Percentiles rank a stretch among this genome's conserved stretches.
phyloP scores from a whole-genome alignment of 163 green algal species.

The Scenedesmus sp. region DNA sequence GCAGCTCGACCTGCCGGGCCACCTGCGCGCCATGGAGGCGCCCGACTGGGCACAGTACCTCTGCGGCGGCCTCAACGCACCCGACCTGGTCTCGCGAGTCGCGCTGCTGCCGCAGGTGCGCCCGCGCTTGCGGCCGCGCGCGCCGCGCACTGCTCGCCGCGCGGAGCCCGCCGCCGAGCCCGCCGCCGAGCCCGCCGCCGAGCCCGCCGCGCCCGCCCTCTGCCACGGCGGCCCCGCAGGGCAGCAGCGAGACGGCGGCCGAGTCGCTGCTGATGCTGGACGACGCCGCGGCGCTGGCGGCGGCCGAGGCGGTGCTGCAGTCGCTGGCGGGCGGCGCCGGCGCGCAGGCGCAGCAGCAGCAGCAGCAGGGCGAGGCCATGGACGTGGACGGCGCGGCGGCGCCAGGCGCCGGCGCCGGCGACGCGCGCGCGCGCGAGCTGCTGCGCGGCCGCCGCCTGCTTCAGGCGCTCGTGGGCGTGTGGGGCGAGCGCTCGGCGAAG shows the following conservation, averaged over 20 bases:
- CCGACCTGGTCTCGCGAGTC: constrained; percentile 52
- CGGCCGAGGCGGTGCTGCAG: constrained; percentile 47
- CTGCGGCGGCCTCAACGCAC: constrained; percentile 49
- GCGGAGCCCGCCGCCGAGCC: background rate
- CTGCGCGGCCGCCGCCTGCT: constrained; percentile 16
- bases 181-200: background rate
- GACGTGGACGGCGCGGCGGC: background rate
- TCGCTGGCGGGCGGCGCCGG: constrained; percentile 36
- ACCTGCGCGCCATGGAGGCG: constrained; percentile 49
- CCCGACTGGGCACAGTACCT: constrained; percentile 63
- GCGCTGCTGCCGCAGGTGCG: constrained; percentile 53
- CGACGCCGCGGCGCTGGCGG: constrained; percentile 54
- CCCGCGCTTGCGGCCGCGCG: too few species aligned
- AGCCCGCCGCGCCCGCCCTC: background rate
- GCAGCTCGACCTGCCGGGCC: constrained; percentile 46
- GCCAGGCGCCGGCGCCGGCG: background rate
- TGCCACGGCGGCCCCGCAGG: constrained; percentile 32
- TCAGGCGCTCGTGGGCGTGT: constrained; percentile 41
- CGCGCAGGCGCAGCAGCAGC: constrained; percentile 30
- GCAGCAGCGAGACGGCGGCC: constrained; percentile 55
- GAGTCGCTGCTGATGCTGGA: constrained; percentile 58
- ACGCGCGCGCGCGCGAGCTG: background rate
- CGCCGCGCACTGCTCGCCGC: too few species aligned
- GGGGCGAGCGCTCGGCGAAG: constrained; percentile 29
- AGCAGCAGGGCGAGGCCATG: constrained; percentile 15